phyloP scores from a whole-genome alignment of 2,329 filamentous ascomycete genomes.

The Claviceps sp. region DNA sequence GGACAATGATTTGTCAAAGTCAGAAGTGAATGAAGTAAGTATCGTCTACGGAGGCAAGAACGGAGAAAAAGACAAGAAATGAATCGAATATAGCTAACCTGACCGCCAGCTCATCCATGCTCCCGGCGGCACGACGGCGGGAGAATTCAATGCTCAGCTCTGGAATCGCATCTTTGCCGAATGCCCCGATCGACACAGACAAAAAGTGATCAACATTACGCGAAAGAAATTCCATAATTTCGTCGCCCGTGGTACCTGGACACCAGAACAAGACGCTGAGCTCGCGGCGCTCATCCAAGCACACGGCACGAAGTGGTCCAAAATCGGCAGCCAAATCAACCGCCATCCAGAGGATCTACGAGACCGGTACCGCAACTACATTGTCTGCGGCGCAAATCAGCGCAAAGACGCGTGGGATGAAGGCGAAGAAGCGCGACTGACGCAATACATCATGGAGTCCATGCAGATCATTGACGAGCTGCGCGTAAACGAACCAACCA shows the following conservation, averaged over 20 bases:
- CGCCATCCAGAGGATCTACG: slow-evolving; percentile 53
- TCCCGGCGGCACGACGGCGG: slow-evolving; percentile 21
- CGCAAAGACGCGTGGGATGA: slow-evolving; percentile 44
- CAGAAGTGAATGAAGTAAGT: slow-evolving; percentile 33
- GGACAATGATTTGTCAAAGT: slow-evolving; percentile 27
- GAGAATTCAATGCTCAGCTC: slow-evolving; percentile 27
- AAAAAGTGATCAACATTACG: slow-evolving; percentile 41
- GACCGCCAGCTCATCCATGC: slow-evolving; percentile 22
- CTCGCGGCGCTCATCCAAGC: slow-evolving; percentile 21
- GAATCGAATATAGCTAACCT: neutral
- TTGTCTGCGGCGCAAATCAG: slow-evolving; percentile 41
- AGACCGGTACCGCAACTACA: slow-evolving; percentile 57
- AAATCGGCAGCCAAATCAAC: slow-evolving; percentile 48
- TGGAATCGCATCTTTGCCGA: slow-evolving; percentile 36
- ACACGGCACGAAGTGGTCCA: slow-evolving; percentile 41
- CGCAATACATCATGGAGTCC: slow-evolving; percentile 37
- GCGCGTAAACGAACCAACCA: slow-evolving; percentile 19
- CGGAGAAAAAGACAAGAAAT: neutral
- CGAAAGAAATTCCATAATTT: slow-evolving; percentile 55
- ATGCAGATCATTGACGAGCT: slow-evolving; percentile 33
- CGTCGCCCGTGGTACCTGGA: slow-evolving; percentile 36
- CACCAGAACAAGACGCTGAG: slow-evolving; percentile 23
- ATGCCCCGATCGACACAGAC: slow-evolving; percentile 36
- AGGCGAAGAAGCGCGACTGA: slow-evolving; percentile 43
- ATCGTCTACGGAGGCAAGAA: slow-evolving; percentile 8